Base-by-base conservation (phyloP, 805 yeast species). In the Candida qinlingensis region DNA sequence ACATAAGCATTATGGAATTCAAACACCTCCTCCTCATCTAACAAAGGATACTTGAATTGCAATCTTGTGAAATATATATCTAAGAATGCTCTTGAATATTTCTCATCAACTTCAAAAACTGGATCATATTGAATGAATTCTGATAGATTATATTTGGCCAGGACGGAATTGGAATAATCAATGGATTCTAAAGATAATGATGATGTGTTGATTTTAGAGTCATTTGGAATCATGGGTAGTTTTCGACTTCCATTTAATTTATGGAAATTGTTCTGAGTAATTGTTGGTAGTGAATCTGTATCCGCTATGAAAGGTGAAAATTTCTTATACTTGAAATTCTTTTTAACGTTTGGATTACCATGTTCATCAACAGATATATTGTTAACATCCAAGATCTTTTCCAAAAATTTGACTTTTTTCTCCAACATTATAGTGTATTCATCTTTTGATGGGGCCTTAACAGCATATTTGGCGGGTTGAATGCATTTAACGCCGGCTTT, bases 401-500 rank as follows among this genome's bases (percentile, higher is more conserved):
- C 85, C 41, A 82, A 57, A 46, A 70, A 74, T 46, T 71, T 71
- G 35, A 82, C 71, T 56, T 76, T 77, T 48, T 74, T 75, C 55
- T 82, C 87, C 48, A 82, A 58, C 59, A 79, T 70, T 12, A 69
- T 48, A 0, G 85, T 81, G 56, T 82, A 81, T 35, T 79, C 83
- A 54, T 79, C 81, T 57, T 79, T 80, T 5, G 63, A 64, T 10
- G 73, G 74, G 10, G 68, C 63, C 53, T 66, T 70, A 5, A 65
- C 68, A 1, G 76, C 73, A 53, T 81, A 81, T 45, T 80, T 73
- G 5, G 77, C 81, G 0, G 89, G 89, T 60, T 82, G 84, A 6
- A 81, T 69, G 61, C 88, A 82, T 50, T 73, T 67, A 6, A 75
- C 80, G 33, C 79, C 81, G 1, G 87, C 83, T 57, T 80, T 80